These are phyloP conservation scores for Verbena officinalis DNA, from an alignment of 257 asterid species.

Conservation along the genomic window DNA sequence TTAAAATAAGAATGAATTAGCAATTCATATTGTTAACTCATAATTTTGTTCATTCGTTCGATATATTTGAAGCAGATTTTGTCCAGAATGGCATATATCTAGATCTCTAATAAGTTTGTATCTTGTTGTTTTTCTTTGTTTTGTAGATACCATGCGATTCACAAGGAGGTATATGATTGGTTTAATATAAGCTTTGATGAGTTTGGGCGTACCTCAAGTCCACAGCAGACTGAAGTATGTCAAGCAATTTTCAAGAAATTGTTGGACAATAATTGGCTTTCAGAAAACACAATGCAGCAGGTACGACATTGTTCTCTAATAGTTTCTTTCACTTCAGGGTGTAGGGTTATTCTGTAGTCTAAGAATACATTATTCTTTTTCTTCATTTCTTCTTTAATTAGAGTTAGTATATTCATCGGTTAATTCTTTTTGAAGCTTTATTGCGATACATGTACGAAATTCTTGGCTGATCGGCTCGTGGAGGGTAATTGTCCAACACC, in stretches of 20 bases:
- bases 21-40: too few relatives aligned
- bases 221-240: slow-evolving; percentile 87
- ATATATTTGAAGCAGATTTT: not conserved
- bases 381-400: slow-evolving; percentile 1
- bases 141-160: slow-evolving; percentile 81
- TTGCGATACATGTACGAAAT: slow-evolving; percentile 71
- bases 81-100: not conserved
- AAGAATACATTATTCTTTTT: not conserved
- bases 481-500: slow-evolving; percentile 89
- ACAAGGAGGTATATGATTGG: slow-evolving; percentile 82
- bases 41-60: slow-evolving; percentile 1
- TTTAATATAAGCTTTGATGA: slow-evolving; percentile 82
- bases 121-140: slow-evolving; percentile 11
- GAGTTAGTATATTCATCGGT: slow-evolving; percentile 8
- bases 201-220: slow-evolving; percentile 92
- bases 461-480: slow-evolving; percentile 88
- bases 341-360: slow-evolving; percentile 7
- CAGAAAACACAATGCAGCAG: slow-evolving; percentile 87
- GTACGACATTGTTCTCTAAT: slow-evolving; percentile 35
- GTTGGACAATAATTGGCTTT: slow-evolving; percentile 71
- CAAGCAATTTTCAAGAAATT: slow-evolving; percentile 81
- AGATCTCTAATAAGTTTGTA: not conserved
- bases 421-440: slow-evolving; percentile 55
- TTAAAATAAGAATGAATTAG: too few relatives aligned
- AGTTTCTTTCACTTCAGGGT: slow-evolving; percentile 6